Evolutionary conservation across 2,329 filamentous ascomycete species (phyloP).

Genomic region (Thermoascus crustaceus): DNA sequence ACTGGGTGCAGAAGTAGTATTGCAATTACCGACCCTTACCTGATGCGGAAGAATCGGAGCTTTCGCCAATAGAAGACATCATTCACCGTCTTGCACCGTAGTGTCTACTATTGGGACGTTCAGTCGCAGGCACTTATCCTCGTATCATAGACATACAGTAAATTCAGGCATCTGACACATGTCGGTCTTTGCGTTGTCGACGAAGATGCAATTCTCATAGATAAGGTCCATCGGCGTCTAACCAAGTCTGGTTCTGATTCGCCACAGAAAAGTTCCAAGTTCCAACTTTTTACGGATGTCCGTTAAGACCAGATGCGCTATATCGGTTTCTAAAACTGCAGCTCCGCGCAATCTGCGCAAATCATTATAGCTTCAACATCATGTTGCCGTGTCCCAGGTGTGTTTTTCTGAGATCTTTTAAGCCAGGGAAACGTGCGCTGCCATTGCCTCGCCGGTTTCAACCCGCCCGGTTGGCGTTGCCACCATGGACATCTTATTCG

Average conservation of each 20-base stretch:
- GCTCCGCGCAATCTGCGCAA: constrained; percentile 13
- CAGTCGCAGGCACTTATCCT: no score
- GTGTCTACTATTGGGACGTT: no score
- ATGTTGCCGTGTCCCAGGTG: constrained; percentile 23
- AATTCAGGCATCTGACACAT: no score
- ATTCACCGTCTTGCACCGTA: no score
- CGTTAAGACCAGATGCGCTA: constrained; percentile 14
- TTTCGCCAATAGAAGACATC: no score
- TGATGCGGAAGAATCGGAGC: no score
- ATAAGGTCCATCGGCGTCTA: background rate
- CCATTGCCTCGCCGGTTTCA: background rate
- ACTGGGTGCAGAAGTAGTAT: no score
- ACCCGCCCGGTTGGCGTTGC: constrained; percentile 2
- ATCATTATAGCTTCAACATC: constrained; percentile 8
- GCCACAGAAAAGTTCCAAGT: no score
- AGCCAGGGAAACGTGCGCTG: constrained; percentile 1
- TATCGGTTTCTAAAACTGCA: constrained; percentile 12
- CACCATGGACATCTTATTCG: constrained; percentile 5
- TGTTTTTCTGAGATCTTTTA: constrained; percentile 13
- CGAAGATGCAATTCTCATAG: no score
- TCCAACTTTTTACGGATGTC: constrained; percentile 5
- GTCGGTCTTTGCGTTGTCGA: no score
- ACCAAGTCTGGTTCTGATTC: background rate
- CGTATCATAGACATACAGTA: no score
- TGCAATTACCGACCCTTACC: no score